Evolutionary conservation across 768 basidiomycete genomes (phyloP).

Genomic region (Sporobolomyces pararoseus): DNA sequence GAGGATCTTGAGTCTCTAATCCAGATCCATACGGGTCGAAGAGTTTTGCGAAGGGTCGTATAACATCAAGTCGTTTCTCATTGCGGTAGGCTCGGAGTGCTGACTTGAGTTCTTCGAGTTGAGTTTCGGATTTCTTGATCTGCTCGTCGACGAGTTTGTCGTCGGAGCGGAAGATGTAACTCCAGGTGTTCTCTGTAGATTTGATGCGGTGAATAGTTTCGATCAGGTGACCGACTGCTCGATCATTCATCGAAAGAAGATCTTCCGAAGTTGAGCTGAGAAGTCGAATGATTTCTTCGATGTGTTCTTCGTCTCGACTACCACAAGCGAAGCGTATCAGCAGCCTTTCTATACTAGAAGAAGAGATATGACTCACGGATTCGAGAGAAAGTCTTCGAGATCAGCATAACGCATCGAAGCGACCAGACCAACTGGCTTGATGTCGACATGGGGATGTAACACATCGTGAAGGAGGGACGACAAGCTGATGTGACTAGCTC

Average conservation of each 20-base stretch:
- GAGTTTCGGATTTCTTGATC: not conserved
- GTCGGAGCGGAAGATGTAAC: slow-evolving; percentile 5
- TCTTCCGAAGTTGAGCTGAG: slow-evolving; percentile 12
- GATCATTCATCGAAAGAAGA: slow-evolving; percentile 16
- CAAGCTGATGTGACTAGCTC: slow-evolving; percentile 21
- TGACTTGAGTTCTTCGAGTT: slow-evolving; percentile 14
- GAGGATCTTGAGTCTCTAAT: not conserved
- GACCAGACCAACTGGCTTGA: slow-evolving; percentile 33
- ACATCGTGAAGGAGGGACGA: slow-evolving; percentile 37
- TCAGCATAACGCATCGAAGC: slow-evolving; percentile 34
- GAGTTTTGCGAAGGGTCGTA: slow-evolving; percentile 30
- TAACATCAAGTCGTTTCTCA: slow-evolving; percentile 29
- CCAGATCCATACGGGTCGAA: slow-evolving; percentile 36
- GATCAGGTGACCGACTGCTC: slow-evolving; percentile 24
- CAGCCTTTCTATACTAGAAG: not conserved
- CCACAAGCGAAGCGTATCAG: not conserved
- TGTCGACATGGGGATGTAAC: slow-evolving; percentile 33
- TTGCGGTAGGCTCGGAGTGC: slow-evolving; percentile 18
- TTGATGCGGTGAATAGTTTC: slow-evolving; percentile 33
- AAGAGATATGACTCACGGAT: slow-evolving; percentile 1
- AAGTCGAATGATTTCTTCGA: slow-evolving; percentile 33
- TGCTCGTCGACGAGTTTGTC: not conserved
- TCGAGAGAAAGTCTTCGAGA: slow-evolving; percentile 35
- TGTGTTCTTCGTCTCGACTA: slow-evolving; percentile 37
- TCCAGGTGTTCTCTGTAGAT: slow-evolving; percentile 17